phyloP scores from a whole-genome alignment of 805 yeast genomes.

The Lipomyces chichibuensis region DNA sequence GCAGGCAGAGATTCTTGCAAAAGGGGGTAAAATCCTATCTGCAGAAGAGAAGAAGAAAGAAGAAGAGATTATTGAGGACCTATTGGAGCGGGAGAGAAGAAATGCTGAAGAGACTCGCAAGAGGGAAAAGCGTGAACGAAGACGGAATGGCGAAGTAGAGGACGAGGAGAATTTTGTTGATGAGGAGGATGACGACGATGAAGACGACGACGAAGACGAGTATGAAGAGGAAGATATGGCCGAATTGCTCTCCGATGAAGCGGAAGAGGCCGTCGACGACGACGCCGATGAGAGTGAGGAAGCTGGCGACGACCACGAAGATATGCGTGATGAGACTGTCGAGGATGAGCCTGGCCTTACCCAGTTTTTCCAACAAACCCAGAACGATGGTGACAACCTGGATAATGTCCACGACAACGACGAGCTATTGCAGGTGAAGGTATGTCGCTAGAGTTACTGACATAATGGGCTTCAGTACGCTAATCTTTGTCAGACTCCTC shows the following conservation, averaged over 20 bases:
- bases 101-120: constrained; percentile 24
- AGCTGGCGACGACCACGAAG: constrained; percentile 7
- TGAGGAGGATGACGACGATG: constrained; percentile 18
- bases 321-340: background rate
- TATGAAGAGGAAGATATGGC: constrained; percentile 17
- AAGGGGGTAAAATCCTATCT: constrained; percentile 18
- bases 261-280: constrained; percentile 15
- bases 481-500: background rate
- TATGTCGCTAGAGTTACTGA: background rate
- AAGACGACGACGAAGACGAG: constrained; percentile 26
- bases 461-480: background rate
- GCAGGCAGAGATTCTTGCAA: constrained; percentile 15
- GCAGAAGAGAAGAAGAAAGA: constrained; percentile 29
- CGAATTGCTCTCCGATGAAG: constrained; percentile 11
- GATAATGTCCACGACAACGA: constrained; percentile 11
- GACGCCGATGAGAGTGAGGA: background rate
- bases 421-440: constrained; percentile 34
- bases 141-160: constrained; percentile 4
- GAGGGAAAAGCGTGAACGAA: constrained; percentile 23
- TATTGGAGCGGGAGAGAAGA: constrained; percentile 29
- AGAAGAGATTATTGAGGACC: constrained; percentile 27
- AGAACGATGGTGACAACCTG: background rate
- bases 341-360: background rate
- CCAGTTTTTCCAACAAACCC: background rate
- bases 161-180: constrained; percentile 21